Evolutionary conservation across 108 stramenopile genomes (phyloP).

Genomic region (Cyclotella baltica): DNA sequence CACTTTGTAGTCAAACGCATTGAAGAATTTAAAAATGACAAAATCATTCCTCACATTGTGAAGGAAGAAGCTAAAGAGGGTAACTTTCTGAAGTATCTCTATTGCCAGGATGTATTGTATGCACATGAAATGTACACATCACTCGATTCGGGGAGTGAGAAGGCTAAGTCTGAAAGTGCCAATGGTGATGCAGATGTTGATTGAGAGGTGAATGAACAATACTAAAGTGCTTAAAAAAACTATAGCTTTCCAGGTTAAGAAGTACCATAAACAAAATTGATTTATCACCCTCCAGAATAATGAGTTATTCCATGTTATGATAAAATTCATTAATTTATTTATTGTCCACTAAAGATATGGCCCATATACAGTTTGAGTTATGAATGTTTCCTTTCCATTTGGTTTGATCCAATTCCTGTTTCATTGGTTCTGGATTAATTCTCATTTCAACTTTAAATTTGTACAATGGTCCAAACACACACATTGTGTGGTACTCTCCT

Average conservation of each 20-base stretch:
- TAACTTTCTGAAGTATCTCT: constrained; percentile 86
- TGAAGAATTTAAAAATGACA: constrained; percentile 74
- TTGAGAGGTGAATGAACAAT: neutral
- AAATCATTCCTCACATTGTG: constrained; percentile 80
- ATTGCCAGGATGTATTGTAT: constrained; percentile 60
- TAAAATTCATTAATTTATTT: neutral
- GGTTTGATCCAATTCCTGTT: neutral
- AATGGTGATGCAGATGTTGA: neutral
- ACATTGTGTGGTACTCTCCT: constrained; percentile 67
- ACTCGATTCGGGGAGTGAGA: neutral
- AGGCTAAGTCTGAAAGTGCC: neutral
- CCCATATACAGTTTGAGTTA: constrained; percentile 27
- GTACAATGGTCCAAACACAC: constrained; percentile 54
- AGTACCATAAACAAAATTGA: no score
- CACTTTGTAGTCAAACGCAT: constrained; percentile 60
- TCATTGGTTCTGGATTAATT: neutral
- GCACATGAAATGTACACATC: constrained; percentile 28
- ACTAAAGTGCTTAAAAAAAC: no score
- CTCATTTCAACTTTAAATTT: constrained; percentile 8
- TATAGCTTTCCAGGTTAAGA: no score
- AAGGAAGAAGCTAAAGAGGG: constrained; percentile 78
- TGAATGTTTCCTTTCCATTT: constrained; percentile 37
- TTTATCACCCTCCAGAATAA: no score
- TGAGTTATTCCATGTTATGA: neutral
- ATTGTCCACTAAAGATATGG: constrained; percentile 16